Evolutionary conservation across 2,329 filamentous ascomycete species (phyloP).

Genomic region (Paecilomyces dactylethromorphus): DNA sequence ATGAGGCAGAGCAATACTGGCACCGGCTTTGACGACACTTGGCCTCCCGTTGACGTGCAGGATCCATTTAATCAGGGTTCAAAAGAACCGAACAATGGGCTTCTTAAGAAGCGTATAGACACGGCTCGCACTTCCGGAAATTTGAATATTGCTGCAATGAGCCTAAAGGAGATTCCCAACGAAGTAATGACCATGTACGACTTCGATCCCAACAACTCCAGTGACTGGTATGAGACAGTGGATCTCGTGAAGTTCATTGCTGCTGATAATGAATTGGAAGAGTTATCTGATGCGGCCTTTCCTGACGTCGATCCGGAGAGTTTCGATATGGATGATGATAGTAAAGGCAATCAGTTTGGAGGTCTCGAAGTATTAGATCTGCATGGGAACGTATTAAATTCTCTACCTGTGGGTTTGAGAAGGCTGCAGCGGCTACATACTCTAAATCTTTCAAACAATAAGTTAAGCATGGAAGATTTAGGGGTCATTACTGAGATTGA

Average conservation of each 20-base stretch:
- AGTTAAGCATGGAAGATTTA: slow-evolving; percentile 64
- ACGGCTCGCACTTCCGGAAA: slow-evolving; percentile 69
- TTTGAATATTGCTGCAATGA: slow-evolving; percentile 82
- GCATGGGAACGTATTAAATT: slow-evolving; percentile 71
- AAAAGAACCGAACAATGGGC: slow-evolving; percentile 55
- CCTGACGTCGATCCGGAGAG: slow-evolving; percentile 59
- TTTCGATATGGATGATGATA: slow-evolving; percentile 58
- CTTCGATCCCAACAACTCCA: slow-evolving; percentile 57
- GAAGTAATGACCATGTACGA: slow-evolving; percentile 92
- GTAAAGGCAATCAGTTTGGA: slow-evolving; percentile 68
- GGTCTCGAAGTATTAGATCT: slow-evolving; percentile 75
- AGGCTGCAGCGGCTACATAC: slow-evolving; percentile 67
- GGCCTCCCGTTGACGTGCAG: slow-evolving; percentile 41
- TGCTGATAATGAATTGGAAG: slow-evolving; percentile 81
- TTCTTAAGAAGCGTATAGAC: slow-evolving; percentile 66
- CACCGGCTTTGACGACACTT: slow-evolving; percentile 22
- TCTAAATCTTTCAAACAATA: slow-evolving; percentile 81
- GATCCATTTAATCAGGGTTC: slow-evolving; percentile 54
- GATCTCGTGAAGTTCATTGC: slow-evolving; percentile 79
- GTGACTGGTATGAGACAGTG: slow-evolving; percentile 84
- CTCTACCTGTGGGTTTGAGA: slow-evolving; percentile 69
- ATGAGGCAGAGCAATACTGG: slow-evolving; percentile 24
- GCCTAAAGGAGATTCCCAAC: slow-evolving; percentile 68
- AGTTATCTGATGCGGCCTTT: slow-evolving; percentile 67
- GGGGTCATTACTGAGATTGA: slow-evolving; percentile 67